Conservation (phyloP, 495 filamentous ascomycete genomes). For the Xylaria curta region DNA sequence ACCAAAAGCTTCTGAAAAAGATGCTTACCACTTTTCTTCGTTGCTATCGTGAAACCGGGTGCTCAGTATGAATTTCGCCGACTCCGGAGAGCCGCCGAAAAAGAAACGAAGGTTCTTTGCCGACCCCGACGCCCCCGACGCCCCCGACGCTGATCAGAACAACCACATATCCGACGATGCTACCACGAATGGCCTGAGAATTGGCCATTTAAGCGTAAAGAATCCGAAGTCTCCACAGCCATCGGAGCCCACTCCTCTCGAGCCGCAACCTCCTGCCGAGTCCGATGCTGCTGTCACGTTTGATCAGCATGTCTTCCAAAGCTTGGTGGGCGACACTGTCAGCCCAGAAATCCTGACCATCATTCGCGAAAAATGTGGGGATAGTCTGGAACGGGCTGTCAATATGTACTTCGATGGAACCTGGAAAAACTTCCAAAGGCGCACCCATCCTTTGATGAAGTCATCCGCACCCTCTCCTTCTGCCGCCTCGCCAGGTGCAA, state of each 20-base stretch:
- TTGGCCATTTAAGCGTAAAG: constrained; percentile 24
- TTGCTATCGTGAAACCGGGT: constrained; percentile 7
- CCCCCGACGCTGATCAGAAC: constrained; percentile 54
- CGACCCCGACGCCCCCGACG: constrained; percentile 52
- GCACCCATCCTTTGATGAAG: constrained; percentile 25
- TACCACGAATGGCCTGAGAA: constrained; percentile 23
- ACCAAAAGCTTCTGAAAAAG: neutral
- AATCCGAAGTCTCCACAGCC: neutral
- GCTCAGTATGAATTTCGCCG: constrained; percentile 59
- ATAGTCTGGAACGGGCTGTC: constrained; percentile 70
- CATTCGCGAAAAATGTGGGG: constrained; percentile 64
- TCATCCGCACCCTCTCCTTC: constrained; percentile 21
- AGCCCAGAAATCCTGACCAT: constrained; percentile 53
- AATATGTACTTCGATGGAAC: constrained; percentile 95
- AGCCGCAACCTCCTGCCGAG: neutral
- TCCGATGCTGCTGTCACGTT: constrained; percentile 50
- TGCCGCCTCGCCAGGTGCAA: neutral
- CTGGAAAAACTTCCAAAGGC: constrained; percentile 65
- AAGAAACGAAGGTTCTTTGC: constrained; percentile 87
- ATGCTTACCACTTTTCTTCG: neutral
- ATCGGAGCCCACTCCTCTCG: neutral
- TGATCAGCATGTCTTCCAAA: constrained; percentile 70
- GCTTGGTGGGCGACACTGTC: constrained; percentile 73
- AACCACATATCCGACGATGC: constrained; percentile 26
- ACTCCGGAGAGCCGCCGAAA: constrained; percentile 65